A percentile compares a stretch with the other conserved stretches of the same genome.
phyloP scores from a whole-genome alignment of 768 basidiomycete genomes.

The Russula brevipes region DNA sequence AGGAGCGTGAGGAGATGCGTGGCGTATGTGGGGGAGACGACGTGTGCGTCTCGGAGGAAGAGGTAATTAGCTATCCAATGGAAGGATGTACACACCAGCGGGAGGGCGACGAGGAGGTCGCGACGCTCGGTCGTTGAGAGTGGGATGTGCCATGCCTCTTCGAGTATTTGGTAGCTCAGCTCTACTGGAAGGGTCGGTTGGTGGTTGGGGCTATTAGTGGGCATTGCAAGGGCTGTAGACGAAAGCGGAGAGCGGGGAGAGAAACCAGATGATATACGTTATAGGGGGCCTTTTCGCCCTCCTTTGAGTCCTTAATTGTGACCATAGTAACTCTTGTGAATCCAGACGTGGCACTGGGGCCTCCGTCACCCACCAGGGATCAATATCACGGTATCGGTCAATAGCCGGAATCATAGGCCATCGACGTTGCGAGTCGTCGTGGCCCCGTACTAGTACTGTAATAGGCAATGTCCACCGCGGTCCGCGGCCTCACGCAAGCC shows the following conservation, averaged over 20 bases:
- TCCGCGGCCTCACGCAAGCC: too few relatives aligned
- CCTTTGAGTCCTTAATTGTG: background rate
- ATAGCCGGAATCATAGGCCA: too few relatives aligned
- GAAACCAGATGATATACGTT: background rate
- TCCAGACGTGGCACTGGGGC: background rate
- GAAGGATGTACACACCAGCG: conserved; percentile 36
- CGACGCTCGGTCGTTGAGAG: conserved; percentile 34
- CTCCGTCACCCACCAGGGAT: background rate
- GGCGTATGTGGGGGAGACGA: conserved; percentile 32
- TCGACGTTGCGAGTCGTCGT: too few relatives aligned
- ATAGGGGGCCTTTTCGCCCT: background rate
- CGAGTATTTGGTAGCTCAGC: conserved; percentile 37
- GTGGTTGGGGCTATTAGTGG: background rate
- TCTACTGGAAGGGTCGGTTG: conserved; percentile 33
- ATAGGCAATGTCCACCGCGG: too few relatives aligned
- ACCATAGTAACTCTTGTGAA: too few relatives aligned
- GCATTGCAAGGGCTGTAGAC: background rate
- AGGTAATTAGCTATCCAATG: conserved; percentile 32
- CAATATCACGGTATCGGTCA: too few relatives aligned
- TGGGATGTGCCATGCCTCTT: conserved; percentile 33
- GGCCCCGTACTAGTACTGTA: too few relatives aligned
- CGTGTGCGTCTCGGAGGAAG: conserved; percentile 34
- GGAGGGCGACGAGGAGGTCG: conserved; percentile 32
- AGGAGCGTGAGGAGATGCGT: conserved; percentile 32
- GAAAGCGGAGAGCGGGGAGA: background rate